These are phyloP conservation scores for Neoarthrinium moseri DNA, from an alignment of 2,329 filamentous ascomycete genomes.

Conservation along the genomic window DNA sequence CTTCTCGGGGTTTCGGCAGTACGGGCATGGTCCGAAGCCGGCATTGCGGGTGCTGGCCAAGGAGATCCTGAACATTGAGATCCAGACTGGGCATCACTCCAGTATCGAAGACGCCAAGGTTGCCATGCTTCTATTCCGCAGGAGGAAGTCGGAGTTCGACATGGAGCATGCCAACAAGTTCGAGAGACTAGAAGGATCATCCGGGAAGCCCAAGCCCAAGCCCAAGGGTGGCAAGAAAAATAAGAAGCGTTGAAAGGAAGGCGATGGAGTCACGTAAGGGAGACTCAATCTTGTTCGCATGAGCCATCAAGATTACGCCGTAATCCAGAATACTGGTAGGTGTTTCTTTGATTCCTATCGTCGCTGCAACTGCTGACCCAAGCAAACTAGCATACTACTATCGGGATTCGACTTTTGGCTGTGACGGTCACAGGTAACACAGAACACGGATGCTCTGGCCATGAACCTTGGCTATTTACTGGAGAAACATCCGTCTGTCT, in stretches of 20 bases:
- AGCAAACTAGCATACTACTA: no score
- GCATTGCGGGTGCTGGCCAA: conserved; percentile 59
- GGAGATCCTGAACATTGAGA: conserved; percentile 58
- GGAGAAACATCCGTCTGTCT: no score
- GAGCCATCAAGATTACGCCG: no score
- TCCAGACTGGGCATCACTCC: conserved; percentile 63
- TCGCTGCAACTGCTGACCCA: background rate
- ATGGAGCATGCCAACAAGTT: conserved; percentile 72
- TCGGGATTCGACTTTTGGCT: no score
- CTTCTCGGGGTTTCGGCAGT: conserved; percentile 71
- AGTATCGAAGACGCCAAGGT: conserved; percentile 80
- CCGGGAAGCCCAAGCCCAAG: background rate
- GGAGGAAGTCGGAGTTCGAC: conserved; percentile 83
- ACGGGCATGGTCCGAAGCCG: conserved; percentile 66
- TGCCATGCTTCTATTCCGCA: conserved; percentile 84
- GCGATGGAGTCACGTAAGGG: background rate
- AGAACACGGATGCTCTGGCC: no score
- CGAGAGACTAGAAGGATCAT: conserved; percentile 30
- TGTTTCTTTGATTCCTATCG: background rate
- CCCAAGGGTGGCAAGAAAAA: conserved; percentile 7
- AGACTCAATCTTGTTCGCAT: no score
- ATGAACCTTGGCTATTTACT: no score
- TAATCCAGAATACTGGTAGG: no score
- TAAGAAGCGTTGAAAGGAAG: conserved; percentile 2
- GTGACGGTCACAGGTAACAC: no score